A percentile compares a stretch with the other conserved stretches of the same genome.
phyloP scores from a whole-genome alignment of 768 basidiomycete species.

The Termitomyces sp. region DNA sequence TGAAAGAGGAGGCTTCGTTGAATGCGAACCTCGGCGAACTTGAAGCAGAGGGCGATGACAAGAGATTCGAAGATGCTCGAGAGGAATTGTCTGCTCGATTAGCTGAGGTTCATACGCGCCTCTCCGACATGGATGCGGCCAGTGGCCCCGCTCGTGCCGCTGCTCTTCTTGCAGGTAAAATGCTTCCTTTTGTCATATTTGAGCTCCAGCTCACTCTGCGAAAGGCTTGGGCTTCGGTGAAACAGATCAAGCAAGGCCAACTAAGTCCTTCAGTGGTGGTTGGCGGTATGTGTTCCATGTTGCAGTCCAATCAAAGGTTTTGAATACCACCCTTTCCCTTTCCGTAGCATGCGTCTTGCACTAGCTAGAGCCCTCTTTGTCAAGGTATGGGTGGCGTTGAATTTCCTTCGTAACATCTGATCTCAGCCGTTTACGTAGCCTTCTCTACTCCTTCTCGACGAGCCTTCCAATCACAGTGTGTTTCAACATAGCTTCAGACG shows the following conservation, averaged over 20 bases:
- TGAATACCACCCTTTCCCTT: not conserved
- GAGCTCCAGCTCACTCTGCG: not conserved
- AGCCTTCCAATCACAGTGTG: conserved; percentile 95
- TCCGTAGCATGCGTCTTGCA: conserved; percentile 85
- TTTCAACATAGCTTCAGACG: not conserved
- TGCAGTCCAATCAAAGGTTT: not conserved
- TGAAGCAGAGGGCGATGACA: conserved; percentile 74
- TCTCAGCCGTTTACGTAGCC: conserved; percentile 36
- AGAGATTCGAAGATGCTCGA: conserved; percentile 76
- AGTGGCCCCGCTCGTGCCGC: conserved; percentile 95
- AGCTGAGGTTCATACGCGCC: conserved; percentile 82
- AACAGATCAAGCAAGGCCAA: conserved; percentile 78
- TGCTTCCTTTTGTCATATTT: not conserved
- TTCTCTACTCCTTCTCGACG: conserved; percentile 77
- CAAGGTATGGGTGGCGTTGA: conserved; percentile 48
- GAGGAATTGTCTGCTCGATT: conserved; percentile 81
- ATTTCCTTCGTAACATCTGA: not conserved
- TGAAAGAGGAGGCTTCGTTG: conserved; percentile 78
- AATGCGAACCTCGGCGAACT: conserved; percentile 71
- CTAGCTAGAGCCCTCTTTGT: conserved; percentile 95
- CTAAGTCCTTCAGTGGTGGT: conserved; percentile 90
- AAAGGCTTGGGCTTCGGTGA: conserved; percentile 90
- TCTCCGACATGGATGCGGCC: conserved; percentile 98
- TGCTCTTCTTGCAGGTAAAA: conserved; percentile 76
- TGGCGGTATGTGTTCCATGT: conserved; percentile 75